These are phyloP conservation scores for Fusarium nanum DNA, from an alignment of 2,329 filamentous ascomycete genomes.

Conservation along the genomic window DNA sequence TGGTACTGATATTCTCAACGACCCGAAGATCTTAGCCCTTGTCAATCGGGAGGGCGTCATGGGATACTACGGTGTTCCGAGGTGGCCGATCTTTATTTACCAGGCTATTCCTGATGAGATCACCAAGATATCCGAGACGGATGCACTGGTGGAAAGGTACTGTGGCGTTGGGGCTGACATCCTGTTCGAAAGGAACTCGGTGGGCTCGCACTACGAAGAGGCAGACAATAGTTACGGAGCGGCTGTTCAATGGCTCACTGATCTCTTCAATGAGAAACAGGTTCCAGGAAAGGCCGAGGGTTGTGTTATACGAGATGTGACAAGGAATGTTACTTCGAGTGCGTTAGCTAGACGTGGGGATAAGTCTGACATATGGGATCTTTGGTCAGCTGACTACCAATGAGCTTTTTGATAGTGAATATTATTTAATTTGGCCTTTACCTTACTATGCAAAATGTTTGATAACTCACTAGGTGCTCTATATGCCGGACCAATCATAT, in stretches of 20 bases:
- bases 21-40: constrained; percentile 7
- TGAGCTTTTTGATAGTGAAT: too few species aligned
- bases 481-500: not conserved
- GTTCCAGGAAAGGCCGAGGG: constrained; percentile 7
- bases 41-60: constrained; percentile 38
- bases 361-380: constrained; percentile 8
- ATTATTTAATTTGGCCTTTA: too few species aligned
- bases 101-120: constrained; percentile 38
- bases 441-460: too few species aligned
- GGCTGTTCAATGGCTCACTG: constrained; percentile 28
- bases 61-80: constrained; percentile 41
- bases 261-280: constrained; percentile 6
- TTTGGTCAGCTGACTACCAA: constrained; percentile 19
- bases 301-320: constrained; percentile 36
- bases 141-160: constrained; percentile 33
- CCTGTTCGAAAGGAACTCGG: constrained; percentile 34
- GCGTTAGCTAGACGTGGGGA: constrained; percentile 6
- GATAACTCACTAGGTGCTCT: too few species aligned
- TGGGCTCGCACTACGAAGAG: constrained; percentile 30
- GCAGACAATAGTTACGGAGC: not conserved
- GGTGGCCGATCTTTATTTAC: constrained; percentile 39
- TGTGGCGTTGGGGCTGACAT: constrained; percentile 38
- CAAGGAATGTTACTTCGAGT: constrained; percentile 19
- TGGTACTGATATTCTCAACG: constrained; percentile 1
- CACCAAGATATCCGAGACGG: constrained; percentile 26